Evolutionary conservation across 768 basidiomycete species (phyloP).

Genomic region (Russula vinacea): DNA sequence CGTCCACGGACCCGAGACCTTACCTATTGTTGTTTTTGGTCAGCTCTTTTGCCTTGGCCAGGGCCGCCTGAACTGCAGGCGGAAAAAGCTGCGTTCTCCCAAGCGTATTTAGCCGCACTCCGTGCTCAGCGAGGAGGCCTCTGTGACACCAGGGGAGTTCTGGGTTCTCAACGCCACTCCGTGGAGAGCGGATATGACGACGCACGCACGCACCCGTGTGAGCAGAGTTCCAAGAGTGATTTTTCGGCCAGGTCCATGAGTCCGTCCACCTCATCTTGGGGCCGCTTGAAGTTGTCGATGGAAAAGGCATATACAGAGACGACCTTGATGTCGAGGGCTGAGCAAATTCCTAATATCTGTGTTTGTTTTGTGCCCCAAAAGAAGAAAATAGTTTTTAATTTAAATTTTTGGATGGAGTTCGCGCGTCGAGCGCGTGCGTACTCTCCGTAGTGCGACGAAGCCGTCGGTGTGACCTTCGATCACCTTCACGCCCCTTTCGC

Average conservation of each 20-base stretch:
- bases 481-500: conserved; percentile 59
- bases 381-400: neutral
- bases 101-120: conserved; percentile 79
- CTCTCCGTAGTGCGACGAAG: conserved; percentile 73
- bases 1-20: neutral
- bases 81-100: conserved; percentile 79
- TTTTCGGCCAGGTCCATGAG: conserved; percentile 83
- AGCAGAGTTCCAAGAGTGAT: conserved; percentile 72
- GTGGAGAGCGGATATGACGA: neutral
- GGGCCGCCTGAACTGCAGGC: conserved; percentile 62
- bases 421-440: conserved; percentile 46
- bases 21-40: conserved; percentile 74
- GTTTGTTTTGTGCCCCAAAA: neutral
- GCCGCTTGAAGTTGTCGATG: conserved; percentile 94
- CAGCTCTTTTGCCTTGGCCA: conserved; percentile 67
- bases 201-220: conserved; percentile 75
- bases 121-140: conserved; percentile 74
- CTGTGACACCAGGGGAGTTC: conserved; percentile 42
- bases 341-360: conserved; percentile 82
- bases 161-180: neutral
- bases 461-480: conserved; percentile 82
- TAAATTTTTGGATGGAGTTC: neutral
- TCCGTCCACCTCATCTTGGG: conserved; percentile 78
- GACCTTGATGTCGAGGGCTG: conserved; percentile 72
- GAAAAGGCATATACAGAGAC: conserved; percentile 98